phyloP scores from a whole-genome alignment of 2,329 filamentous ascomycete species.

The Ceratocystis cacaofunesta region DNA sequence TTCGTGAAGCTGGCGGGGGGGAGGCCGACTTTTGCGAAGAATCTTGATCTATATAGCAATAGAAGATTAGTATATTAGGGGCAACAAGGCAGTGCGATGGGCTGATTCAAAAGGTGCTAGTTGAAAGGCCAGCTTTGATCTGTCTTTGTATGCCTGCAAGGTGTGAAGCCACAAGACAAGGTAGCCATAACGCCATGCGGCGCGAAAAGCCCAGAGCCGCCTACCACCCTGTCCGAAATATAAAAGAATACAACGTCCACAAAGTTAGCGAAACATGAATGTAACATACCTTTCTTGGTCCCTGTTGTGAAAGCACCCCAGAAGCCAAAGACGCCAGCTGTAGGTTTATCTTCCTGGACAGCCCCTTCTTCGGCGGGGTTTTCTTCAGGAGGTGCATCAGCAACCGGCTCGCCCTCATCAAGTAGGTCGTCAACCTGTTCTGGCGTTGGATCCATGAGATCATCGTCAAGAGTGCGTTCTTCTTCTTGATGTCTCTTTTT shows the following conservation, averaged over 20 bases:
- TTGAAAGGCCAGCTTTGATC: neutral
- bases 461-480: slow-evolving; percentile 16
- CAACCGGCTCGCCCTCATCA: slow-evolving; percentile 18
- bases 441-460: slow-evolving; percentile 21
- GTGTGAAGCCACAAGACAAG: neutral
- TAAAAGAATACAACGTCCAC: neutral
- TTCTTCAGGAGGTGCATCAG: slow-evolving; percentile 18
- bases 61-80: neutral
- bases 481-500: slow-evolving; percentile 13
- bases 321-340: slow-evolving; percentile 37
- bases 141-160: neutral
- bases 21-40: slow-evolving; percentile 6
- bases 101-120: neutral
- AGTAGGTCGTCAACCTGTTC: slow-evolving; percentile 19
- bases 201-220: neutral
- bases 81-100: neutral
- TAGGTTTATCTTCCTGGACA: neutral
- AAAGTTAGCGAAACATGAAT: slow-evolving; percentile 10
- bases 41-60: slow-evolving; percentile 5
- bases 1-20: slow-evolving; percentile 4
- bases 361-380: slow-evolving; percentile 23
- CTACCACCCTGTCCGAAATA: neutral
- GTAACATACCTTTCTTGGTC: slow-evolving; percentile 28
- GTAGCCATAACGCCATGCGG: neutral
- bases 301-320: slow-evolving; percentile 37